Conservation (phyloP, 2,329 filamentous ascomycete genomes). For the Camptophora hylomeconis region DNA sequence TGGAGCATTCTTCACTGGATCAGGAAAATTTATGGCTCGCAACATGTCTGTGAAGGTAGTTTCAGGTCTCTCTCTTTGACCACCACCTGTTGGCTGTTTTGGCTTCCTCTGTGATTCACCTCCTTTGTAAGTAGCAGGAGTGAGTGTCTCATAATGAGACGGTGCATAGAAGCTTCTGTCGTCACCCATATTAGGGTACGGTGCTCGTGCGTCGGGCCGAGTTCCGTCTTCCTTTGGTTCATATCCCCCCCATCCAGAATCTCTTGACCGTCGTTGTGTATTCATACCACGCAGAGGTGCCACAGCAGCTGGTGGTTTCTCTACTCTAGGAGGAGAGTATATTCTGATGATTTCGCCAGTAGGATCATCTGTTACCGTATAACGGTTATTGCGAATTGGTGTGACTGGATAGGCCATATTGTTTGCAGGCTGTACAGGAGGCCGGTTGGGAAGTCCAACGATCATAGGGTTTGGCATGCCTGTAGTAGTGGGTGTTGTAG, state of each 20-base stretch:
- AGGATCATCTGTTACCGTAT: slow-evolving; percentile 10
- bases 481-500: no score
- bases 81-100: background rate
- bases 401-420: slow-evolving; percentile 14
- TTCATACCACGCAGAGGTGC: slow-evolving; percentile 13
- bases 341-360: slow-evolving; percentile 35
- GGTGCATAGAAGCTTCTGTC: no score
- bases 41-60: slow-evolving; percentile 18
- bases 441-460: no score
- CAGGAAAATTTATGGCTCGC: slow-evolving; percentile 15
- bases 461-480: no score
- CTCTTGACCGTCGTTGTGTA: slow-evolving; percentile 10
- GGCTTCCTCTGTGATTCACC: no score
- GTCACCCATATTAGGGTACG: slow-evolving; percentile 1
- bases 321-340: slow-evolving; percentile 25
- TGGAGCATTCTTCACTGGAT: no score
- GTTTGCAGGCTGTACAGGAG: no score
- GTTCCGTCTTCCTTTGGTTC: no score
- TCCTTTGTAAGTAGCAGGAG: no score
- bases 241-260: no score
- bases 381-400: slow-evolving; percentile 4
- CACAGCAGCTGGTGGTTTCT: slow-evolving; percentile 6
- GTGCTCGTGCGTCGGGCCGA: no score
- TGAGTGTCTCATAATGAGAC: no score
- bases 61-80: slow-evolving; percentile 3